Base-by-base conservation (phyloP, 169 alveolate species). In the Perkinsus chesapeaki region DNA sequence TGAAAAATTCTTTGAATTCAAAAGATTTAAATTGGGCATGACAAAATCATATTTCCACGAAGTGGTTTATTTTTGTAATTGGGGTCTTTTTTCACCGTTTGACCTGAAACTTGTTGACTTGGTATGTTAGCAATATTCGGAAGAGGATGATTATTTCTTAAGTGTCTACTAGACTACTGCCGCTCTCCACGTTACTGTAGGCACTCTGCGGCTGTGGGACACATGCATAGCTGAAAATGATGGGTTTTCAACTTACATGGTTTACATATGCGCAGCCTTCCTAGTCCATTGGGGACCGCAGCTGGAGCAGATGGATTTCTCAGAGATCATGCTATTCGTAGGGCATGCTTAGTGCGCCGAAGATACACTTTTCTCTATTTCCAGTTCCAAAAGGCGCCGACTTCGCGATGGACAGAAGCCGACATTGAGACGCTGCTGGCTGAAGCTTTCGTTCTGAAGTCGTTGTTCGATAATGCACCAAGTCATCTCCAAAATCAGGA, bases 141-240 rank as follows among this genome's bases (percentile, higher is more conserved):
- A n/a, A n/a, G n/a, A n/a, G n/a, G n/a, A n/a, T n/a, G n/a, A n/a
- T n/a, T n/a, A n/a, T n/a, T n/a, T n/a, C n/a, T n/a, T n/a, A n/a
- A n/a, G n/a, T n/a, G n/a, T n/a, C n/a, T n/a, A n/a, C n/a, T n/a
- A n/a, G n/a, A n/a, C n/a, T n/a, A n/a, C n/a, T n/a, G n/a, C n/a
- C n/a, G n/a, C 5, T 43, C 16, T 43, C 60, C 60, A 43, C 60
- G 60, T 43, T 5, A 43, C 60, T 43, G 60, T 73, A 92, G 95
- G 72, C 92, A 94, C 94, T 72, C 73, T 94, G 43, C 39, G 95
- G 27, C 93, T 94, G 5, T 94, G 95, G 95, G 95, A 94, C n/a
- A 94, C 95, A 23, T 94, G 93, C 48, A 92, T 94, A 60, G 95
- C 95, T 34, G 95, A 94, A 73, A 94, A 73, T n/a, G 95, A 93